Percentiles rank a stretch among this genome's conserved stretches.
Evolutionary conservation across 148 eudicot genomes (phyloP).

Genomic region (Limonium bicolor): DNA sequence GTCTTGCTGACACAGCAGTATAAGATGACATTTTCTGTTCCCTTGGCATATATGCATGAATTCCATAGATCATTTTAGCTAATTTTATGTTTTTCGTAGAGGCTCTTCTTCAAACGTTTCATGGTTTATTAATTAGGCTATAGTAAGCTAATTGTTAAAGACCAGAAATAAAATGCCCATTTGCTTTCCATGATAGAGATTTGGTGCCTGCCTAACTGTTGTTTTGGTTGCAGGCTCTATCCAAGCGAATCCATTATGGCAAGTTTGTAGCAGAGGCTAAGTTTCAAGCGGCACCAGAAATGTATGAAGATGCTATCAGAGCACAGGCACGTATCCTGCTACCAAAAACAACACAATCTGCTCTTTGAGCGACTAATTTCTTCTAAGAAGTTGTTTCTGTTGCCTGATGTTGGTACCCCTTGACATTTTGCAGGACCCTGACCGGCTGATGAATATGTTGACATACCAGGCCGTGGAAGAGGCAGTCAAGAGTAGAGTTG

Average conservation of each 20-base stretch:
- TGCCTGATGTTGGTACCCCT: background rate
- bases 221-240: constrained; percentile 43
- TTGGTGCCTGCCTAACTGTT: no score
- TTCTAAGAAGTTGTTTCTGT: background rate
- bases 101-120: no score
- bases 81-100: no score
- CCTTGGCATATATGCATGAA: no score
- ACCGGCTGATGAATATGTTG: constrained; percentile 48
- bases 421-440: constrained; percentile 48
- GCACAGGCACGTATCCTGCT: constrained; percentile 67
- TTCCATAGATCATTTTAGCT: no score
- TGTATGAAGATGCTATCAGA: constrained; percentile 55
- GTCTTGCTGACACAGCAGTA: no score
- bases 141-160: no score
- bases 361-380: background rate
- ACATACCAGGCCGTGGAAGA: constrained; percentile 68
- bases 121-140: no score
- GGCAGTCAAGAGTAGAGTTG: constrained; percentile 59
- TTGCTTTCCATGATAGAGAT: no score
- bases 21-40: no score
- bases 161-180: no score
- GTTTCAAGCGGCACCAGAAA: constrained; percentile 68
- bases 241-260: constrained; percentile 92
- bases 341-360: no score
- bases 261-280: constrained; percentile 97